phyloP scores from a whole-genome alignment of 495 filamentous ascomycete species.

The Pyrenopolyporus hunteri region DNA sequence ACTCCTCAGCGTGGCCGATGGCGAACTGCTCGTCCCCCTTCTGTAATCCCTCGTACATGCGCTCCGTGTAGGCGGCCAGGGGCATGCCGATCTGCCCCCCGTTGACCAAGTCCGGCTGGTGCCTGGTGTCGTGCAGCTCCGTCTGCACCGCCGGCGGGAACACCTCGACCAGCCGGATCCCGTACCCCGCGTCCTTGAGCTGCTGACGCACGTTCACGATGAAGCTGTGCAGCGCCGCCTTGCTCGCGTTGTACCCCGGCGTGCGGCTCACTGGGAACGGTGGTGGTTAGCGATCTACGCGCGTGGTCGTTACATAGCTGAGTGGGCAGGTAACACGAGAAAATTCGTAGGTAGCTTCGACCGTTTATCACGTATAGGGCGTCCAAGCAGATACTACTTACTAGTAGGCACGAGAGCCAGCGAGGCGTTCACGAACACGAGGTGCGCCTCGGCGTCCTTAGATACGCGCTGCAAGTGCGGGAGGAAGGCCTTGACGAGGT shows the following conservation, averaged over 20 bases:
- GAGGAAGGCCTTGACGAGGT: constrained; percentile 63
- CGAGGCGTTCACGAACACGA: constrained; percentile 53
- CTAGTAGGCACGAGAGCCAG: constrained; percentile 52
- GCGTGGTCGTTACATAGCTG: too few species aligned
- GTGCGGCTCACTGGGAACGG: constrained; percentile 34
- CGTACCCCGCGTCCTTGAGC: constrained; percentile 47
- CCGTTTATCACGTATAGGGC: neutral
- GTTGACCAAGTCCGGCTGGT: constrained; percentile 50
- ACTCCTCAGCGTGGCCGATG: constrained; percentile 28
- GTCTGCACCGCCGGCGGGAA: constrained; percentile 68
- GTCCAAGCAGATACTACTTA: neutral
- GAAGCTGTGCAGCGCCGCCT: constrained; percentile 59
- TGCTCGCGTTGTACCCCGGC: constrained; percentile 57
- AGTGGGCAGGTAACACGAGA: too few species aligned
- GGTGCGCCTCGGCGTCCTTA: constrained; percentile 26
- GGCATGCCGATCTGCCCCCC: constrained; percentile 59
- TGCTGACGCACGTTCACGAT: constrained; percentile 60
- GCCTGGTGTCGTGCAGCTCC: constrained; percentile 55
- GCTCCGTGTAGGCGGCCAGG: constrained; percentile 57
- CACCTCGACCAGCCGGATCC: constrained; percentile 63
- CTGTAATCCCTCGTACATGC: constrained; percentile 55
- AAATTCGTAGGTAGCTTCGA: too few species aligned
- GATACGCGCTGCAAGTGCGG: constrained; percentile 57
- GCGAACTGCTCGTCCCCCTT: constrained; percentile 52
- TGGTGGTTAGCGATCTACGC: neutral